A percentile compares a stretch with the other conserved stretches of the same genome.
phyloP scores from a whole-genome alignment of 768 basidiomycete genomes.

The Boletus tylopilopsis region DNA sequence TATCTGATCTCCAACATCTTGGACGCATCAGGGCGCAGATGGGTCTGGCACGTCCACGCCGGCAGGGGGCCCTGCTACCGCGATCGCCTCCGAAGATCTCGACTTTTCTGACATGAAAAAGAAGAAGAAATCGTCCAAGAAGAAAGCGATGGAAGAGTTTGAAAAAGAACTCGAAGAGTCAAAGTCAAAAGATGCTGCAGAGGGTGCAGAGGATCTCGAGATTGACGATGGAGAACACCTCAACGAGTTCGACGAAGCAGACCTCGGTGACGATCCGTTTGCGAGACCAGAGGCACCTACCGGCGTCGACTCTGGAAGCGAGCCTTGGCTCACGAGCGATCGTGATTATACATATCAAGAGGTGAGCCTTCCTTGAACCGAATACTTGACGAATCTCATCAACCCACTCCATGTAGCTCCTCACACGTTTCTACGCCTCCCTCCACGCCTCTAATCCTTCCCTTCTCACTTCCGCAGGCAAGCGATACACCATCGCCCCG shows the following conservation, averaged over 20 bases:
- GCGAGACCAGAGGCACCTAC: conserved; percentile 53
- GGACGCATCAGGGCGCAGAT: conserved; percentile 49
- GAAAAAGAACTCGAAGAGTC: conserved; percentile 85
- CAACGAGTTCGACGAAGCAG: conserved; percentile 71
- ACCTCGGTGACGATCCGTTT: conserved; percentile 89
- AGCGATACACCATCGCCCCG: conserved; percentile 96
- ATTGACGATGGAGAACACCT: conserved; percentile 62
- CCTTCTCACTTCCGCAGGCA: conserved; percentile 77
- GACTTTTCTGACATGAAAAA: conserved; percentile 97
- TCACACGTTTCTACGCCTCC: conserved; percentile 87
- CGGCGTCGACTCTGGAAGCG: conserved; percentile 69
- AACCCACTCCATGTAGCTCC: conserved; percentile 52
- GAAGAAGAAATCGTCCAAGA: conserved; percentile 92
- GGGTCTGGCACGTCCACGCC: conserved; percentile 67
- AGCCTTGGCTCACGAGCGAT: conserved; percentile 90
- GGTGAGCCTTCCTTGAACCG: conserved; percentile 39
- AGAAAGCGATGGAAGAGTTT: conserved; percentile 88
- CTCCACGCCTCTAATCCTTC: conserved; percentile 94
- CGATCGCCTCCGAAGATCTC: conserved; percentile 64
- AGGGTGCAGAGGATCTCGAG: conserved; percentile 52
- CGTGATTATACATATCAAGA: conserved; percentile 96
- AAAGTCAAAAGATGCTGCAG: conserved; percentile 62
- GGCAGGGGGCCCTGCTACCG: conserved; percentile 34
- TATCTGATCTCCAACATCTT: background rate
- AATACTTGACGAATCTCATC: background rate